phyloP scores from a whole-genome alignment of 495 filamentous ascomycete genomes.

The Paragyromitra xinjiangensis region DNA sequence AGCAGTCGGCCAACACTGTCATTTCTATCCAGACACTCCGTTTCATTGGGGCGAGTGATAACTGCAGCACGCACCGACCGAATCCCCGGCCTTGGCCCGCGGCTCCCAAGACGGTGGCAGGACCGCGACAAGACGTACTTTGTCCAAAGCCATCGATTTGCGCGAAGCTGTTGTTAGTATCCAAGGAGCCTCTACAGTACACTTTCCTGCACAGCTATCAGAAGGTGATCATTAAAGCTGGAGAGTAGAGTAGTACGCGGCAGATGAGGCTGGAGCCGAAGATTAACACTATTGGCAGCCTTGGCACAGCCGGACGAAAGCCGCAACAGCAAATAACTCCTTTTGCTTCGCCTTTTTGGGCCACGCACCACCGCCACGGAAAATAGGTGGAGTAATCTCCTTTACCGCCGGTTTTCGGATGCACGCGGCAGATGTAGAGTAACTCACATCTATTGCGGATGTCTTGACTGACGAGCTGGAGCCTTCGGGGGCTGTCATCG shows the following conservation, averaged over 20 bases:
- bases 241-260: background rate
- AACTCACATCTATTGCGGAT: background rate
- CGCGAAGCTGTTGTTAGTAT: no score
- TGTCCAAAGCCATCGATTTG: no score
- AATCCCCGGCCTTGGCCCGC: slow-evolving; percentile 29
- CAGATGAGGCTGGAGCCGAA: background rate
- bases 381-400: background rate
- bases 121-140: no score
- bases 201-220: background rate
- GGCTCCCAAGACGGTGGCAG: no score
- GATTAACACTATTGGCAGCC: background rate
- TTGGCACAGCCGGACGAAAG: background rate
- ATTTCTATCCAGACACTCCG: slow-evolving; percentile 20
- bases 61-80: slow-evolving; percentile 20
- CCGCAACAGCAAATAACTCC: background rate
- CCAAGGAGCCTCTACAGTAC: no score
- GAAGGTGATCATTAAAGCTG: background rate
- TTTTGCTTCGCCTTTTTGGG: background rate
- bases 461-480: background rate
- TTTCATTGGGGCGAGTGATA: slow-evolving; percentile 1
- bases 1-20: slow-evolving; percentile 16
- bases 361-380: background rate
- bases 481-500: background rate
- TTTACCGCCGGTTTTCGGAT: background rate
- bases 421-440: background rate